Percentiles rank a stretch among this genome's conserved stretches.
phyloP scores from a whole-genome alignment of 2,329 filamentous ascomycete genomes.

The Colletotrichum aenigma region DNA sequence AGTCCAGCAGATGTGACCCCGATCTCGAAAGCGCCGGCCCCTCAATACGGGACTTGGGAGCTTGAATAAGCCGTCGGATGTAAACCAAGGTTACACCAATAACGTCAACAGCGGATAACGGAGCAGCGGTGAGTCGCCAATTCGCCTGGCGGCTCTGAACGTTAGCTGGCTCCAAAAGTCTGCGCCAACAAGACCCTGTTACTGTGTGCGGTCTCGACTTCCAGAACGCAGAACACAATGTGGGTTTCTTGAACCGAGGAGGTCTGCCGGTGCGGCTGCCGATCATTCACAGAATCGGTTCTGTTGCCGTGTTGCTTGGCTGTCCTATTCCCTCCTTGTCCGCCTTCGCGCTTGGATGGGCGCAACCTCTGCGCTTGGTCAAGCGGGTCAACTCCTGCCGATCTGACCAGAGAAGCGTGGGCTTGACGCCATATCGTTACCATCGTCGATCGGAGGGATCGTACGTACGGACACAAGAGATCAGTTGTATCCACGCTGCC shows the following conservation, averaged over 20 bases:
- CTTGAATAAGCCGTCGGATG: neutral
- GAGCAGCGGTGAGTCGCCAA: neutral
- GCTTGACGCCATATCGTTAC: constrained; percentile 1
- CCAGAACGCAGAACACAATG: neutral
- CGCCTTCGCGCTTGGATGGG: neutral
- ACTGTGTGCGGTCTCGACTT: neutral
- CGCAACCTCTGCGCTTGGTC: neutral
- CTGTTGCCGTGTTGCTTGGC: neutral
- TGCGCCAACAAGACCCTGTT: neutral
- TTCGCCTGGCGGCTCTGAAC: neutral
- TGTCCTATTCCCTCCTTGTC: neutral
- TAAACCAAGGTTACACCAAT: neutral
- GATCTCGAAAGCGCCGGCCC: neutral
- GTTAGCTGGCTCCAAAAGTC: neutral
- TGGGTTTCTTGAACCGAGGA: neutral
- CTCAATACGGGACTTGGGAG: neutral
- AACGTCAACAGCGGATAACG: neutral
- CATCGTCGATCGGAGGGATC: constrained; percentile 1
- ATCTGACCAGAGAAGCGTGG: constrained; percentile 3
- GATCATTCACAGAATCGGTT: neutral
- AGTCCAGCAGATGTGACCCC: neutral
- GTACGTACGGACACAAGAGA: neutral
- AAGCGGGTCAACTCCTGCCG: neutral
- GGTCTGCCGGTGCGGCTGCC: neutral
- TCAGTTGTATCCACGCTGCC: neutral